A percentile compares a stretch with the other conserved stretches of the same genome.
Evolutionary conservation across 306 rosid genomes (phyloP).

Genomic region (Citrullus amarus): DNA sequence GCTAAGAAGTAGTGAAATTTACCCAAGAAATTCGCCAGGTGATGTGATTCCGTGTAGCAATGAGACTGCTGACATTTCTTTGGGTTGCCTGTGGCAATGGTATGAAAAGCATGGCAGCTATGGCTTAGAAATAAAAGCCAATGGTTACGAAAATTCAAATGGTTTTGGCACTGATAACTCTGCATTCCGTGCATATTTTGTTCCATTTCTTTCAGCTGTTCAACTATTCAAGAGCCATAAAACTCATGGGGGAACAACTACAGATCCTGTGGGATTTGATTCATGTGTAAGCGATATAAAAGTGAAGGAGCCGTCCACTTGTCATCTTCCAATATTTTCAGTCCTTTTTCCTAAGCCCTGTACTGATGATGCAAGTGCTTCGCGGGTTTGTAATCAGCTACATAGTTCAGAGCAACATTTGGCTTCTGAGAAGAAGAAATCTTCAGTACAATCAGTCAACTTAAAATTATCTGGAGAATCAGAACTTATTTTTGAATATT

Average conservation of each 20-base stretch:
- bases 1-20: constrained; percentile 23
- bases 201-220: constrained; percentile 74
- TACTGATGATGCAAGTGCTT: constrained; percentile 18
- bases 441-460: constrained; percentile 19
- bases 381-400: constrained; percentile 8
- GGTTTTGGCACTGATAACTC: constrained; percentile 25
- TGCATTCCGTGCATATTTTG: constrained; percentile 63
- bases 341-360: constrained; percentile 29
- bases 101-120: constrained; percentile 74
- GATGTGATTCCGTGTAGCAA: constrained; percentile 38
- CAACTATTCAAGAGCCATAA: constrained; percentile 48
- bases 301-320: constrained; percentile 23
- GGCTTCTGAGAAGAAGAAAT: constrained; percentile 7
- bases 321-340: constrained; percentile 32
- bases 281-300: constrained; percentile 12
- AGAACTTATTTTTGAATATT: constrained; percentile 74
- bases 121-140: constrained; percentile 66
- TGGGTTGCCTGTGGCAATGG: constrained; percentile 75
- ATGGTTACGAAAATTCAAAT: constrained; percentile 30
- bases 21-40: constrained; percentile 22
- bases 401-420: constrained; percentile 20
- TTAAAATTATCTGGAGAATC: constrained; percentile 23
- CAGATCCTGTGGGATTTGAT: constrained; percentile 18
- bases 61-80: constrained; percentile 39
- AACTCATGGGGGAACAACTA: constrained; percentile 7